Percentiles rank a stretch among this genome's conserved stretches.
Conservation (phyloP, 2,329 filamentous ascomycete genomes). For the Chalaropsis ovoidea region DNA sequence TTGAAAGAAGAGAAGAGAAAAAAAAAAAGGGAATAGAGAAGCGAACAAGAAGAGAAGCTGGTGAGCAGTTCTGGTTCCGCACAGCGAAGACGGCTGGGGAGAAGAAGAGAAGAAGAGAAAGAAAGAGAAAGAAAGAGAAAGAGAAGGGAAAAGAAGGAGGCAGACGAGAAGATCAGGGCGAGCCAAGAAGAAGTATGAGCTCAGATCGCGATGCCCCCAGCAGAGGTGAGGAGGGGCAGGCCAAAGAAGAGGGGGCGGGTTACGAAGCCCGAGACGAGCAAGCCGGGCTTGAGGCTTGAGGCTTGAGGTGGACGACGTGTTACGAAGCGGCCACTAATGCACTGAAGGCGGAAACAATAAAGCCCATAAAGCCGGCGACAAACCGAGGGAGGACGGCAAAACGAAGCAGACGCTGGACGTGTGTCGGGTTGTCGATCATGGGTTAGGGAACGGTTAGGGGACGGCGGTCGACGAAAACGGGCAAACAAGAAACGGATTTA, state of each 20-base stretch:
- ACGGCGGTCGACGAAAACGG: background rate
- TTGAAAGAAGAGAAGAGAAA: background rate
- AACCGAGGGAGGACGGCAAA: constrained; percentile 6
- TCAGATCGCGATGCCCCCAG: constrained; percentile 5
- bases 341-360: background rate
- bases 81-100: constrained; percentile 14
- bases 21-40: constrained; percentile 11
- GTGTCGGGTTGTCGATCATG: constrained; percentile 21
- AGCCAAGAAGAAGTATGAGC: constrained; percentile 14
- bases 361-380: constrained; percentile 1
- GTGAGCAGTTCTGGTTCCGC: constrained; percentile 14
- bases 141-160: constrained; percentile 17
- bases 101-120: constrained; percentile 12
- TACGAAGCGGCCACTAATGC: background rate
- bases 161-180: constrained; percentile 7
- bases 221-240: constrained; percentile 8
- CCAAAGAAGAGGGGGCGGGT: background rate
- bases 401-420: constrained; percentile 17
- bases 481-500: background rate
- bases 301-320: background rate
- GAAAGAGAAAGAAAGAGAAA: constrained; percentile 15
- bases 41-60: constrained; percentile 18
- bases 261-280: background rate
- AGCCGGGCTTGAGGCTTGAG: background rate
- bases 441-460: constrained; percentile 11